Percentiles rank a stretch among this genome's conserved stretches.
Conservation (phyloP, 495 filamentous ascomycete species). For the Ascodesmis nigricans region DNA sequence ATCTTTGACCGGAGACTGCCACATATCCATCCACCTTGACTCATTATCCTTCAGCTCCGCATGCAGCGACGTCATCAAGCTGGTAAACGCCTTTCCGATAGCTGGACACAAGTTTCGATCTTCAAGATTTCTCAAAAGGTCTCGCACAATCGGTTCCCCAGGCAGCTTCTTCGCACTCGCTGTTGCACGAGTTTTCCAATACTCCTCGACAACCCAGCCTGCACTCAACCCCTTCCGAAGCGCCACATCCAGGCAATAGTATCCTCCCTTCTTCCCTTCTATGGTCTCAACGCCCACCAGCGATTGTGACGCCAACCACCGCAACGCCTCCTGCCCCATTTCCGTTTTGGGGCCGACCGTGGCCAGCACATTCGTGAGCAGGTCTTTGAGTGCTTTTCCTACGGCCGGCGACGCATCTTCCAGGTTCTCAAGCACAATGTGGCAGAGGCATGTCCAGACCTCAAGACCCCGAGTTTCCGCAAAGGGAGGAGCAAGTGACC, state of each 20-base stretch:
- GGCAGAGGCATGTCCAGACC: slow-evolving; percentile 7
- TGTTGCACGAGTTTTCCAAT: background rate
- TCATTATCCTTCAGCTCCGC: slow-evolving; percentile 5
- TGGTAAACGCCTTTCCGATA: slow-evolving; percentile 14
- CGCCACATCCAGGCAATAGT: slow-evolving; percentile 14
- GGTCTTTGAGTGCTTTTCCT: slow-evolving; percentile 18
- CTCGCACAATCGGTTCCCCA: slow-evolving; percentile 2
- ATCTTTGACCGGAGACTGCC: slow-evolving; percentile 7
- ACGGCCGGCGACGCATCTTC: slow-evolving; percentile 14
- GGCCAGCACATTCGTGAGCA: slow-evolving; percentile 10
- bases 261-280: slow-evolving; percentile 10
- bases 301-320: slow-evolving; percentile 2
- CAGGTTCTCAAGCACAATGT: slow-evolving; percentile 10
- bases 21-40: slow-evolving; percentile 7
- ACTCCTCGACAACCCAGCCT: slow-evolving; percentile 2
- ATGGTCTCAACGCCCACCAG: background rate
- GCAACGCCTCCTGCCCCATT: no score
- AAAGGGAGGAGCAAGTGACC: slow-evolving; percentile 1
- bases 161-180: slow-evolving; percentile 2
- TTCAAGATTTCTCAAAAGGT: slow-evolving; percentile 7
- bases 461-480: background rate
- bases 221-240: slow-evolving; percentile 6
- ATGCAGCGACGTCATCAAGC: slow-evolving; percentile 5
- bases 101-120: slow-evolving; percentile 14
- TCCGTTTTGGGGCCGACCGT: background rate